phyloP scores from a whole-genome alignment of 768 basidiomycete genomes.

The Trametes elegans region DNA sequence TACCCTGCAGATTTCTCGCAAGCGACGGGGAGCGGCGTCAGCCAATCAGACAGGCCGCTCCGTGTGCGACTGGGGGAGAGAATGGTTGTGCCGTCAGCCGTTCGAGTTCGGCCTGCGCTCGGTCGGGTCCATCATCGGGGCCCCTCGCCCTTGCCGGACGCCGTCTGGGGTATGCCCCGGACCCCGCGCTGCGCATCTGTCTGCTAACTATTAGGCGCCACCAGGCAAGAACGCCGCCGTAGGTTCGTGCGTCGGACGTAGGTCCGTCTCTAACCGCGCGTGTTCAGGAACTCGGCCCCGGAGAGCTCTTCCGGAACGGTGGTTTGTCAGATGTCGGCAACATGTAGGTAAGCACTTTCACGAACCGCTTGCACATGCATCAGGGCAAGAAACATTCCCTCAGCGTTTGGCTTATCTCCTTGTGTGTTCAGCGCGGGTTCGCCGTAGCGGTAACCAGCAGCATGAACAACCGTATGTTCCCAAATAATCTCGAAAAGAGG shows the following conservation, averaged over 20 bases:
- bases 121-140: background rate
- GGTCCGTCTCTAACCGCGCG: background rate
- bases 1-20: constrained; percentile 7
- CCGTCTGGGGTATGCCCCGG: background rate
- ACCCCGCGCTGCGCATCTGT: background rate
- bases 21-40: background rate
- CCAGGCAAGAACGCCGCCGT: too few relatives aligned
- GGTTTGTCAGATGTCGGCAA: too few relatives aligned
- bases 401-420: too few relatives aligned
- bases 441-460: too few relatives aligned
- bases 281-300: too few relatives aligned
- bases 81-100: background rate
- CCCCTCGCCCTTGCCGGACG: background rate
- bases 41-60: background rate
- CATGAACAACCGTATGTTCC: too few relatives aligned
- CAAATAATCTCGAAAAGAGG: too few relatives aligned
- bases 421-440: too few relatives aligned
- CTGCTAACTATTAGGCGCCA: background rate
- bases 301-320: too few relatives aligned
- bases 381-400: too few relatives aligned
- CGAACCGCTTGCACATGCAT: too few relatives aligned
- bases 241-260: background rate
- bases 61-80: background rate
- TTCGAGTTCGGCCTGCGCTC: background rate
- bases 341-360: too few relatives aligned